phyloP scores from a whole-genome alignment of 306 rosid genomes.

The Cucumis hystrix region DNA sequence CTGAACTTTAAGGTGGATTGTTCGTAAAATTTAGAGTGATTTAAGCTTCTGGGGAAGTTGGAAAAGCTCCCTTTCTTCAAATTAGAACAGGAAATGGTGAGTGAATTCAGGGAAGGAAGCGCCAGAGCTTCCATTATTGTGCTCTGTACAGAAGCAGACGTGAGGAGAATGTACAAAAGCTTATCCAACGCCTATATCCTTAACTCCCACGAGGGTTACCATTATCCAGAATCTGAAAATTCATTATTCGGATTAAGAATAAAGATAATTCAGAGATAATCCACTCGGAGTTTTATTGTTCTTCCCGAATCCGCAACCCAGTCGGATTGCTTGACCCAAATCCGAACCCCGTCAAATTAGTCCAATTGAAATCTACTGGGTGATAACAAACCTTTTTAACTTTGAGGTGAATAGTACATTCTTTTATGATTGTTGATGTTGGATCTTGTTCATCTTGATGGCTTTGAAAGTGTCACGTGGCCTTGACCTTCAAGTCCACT shows the following conservation, averaged over 20 bases:
- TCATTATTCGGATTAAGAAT: background rate
- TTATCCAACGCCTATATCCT: background rate
- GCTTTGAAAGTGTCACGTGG: no score
- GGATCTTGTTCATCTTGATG: no score
- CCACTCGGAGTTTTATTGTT: background rate
- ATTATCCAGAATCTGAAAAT: background rate
- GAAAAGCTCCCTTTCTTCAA: constrained; percentile 10
- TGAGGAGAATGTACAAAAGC: background rate
- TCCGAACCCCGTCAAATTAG: no score
- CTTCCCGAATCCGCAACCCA: background rate
- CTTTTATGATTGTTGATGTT: no score
- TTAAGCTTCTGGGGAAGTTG: constrained; percentile 2
- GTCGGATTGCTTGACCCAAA: no score
- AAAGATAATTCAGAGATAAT: background rate
- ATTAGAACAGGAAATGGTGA: constrained; percentile 17
- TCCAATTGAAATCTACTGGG: no score
- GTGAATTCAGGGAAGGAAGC: constrained; percentile 37
- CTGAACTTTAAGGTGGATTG: constrained; percentile 26
- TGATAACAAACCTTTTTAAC: no score
- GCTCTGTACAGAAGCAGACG: background rate
- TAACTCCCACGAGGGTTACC: background rate
- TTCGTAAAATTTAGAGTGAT: constrained; percentile 12
- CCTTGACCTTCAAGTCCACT: no score
- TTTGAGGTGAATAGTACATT: no score
- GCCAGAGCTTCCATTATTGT: constrained; percentile 53